A percentile compares a stretch with the other conserved stretches of the same genome.
Conservation (phyloP, 345 rosid genomes). For the Aquilaria malaccensis region DNA sequence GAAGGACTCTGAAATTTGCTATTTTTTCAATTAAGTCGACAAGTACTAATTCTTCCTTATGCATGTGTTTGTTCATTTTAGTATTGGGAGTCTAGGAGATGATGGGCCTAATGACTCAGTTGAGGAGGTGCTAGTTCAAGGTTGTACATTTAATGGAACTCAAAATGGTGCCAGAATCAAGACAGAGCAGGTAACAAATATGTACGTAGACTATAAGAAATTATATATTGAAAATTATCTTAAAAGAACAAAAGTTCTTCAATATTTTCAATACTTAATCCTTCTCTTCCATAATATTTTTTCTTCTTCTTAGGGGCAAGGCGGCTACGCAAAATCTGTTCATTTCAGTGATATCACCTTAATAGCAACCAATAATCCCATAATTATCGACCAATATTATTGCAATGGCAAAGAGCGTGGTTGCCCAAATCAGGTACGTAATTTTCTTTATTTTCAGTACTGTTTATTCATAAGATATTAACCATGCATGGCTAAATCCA, state of each 20-base stretch:
- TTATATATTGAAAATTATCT: not conserved
- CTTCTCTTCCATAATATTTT: not conserved
- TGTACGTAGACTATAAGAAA: not conserved
- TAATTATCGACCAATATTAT: slow-evolving; percentile 28
- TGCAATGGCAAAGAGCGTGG: not conserved
- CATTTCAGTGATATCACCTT: slow-evolving; percentile 20
- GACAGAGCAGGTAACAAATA: slow-evolving; percentile 33
- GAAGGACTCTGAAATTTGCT: too few relatives aligned
- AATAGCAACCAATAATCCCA: slow-evolving; percentile 12
- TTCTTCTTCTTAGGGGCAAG: slow-evolving; percentile 17
- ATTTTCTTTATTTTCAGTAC: not conserved
- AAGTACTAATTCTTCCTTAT: not conserved
- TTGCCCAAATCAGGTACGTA: not conserved
- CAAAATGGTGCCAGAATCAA: slow-evolving; percentile 55
- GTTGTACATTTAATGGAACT: slow-evolving; percentile 30
- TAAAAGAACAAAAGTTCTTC: not conserved
- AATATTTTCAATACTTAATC: not conserved
- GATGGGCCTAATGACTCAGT: slow-evolving; percentile 21
- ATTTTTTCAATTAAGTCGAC: not conserved
- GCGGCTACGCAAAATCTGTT: slow-evolving; percentile 19
- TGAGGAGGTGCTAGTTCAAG: slow-evolving; percentile 28
- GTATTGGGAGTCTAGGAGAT: slow-evolving; percentile 55
- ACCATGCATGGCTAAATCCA: too few relatives aligned
- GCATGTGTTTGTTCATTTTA: not conserved
- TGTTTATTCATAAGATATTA: not conserved